A percentile compares a stretch with the other conserved stretches of the same genome.
Conservation (phyloP, 768 basidiomycete species). For the Rhodosporidiobolus odoratus region DNA sequence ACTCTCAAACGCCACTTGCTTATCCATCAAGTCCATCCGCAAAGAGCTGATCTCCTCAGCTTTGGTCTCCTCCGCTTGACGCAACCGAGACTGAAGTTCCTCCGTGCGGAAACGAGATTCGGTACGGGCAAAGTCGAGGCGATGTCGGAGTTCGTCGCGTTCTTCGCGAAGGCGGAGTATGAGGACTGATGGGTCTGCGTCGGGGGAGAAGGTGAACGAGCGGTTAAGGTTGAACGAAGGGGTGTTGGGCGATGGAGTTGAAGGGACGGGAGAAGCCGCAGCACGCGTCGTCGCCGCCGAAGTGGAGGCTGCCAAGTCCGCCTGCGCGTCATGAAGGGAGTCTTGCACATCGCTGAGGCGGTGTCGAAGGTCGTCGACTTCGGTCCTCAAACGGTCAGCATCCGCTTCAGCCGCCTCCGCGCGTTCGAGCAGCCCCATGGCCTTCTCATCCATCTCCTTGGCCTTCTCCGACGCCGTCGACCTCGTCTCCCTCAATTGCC, state of each 20-base stretch:
- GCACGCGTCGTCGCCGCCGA: neutral
- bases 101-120: conserved; percentile 24
- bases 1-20: conserved; percentile 14
- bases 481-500: conserved; percentile 11
- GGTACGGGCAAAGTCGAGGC: conserved; percentile 29
- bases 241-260: neutral
- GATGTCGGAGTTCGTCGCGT: conserved; percentile 29
- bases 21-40: conserved; percentile 17
- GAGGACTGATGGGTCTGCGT: conserved; percentile 15
- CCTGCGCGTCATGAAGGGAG: conserved; percentile 17
- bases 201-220: conserved; percentile 15
- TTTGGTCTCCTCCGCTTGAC: conserved; percentile 16
- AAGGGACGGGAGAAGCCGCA: neutral
- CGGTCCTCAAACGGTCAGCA: neutral
- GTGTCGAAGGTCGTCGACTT: conserved; percentile 16
- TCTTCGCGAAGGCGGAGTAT: conserved; percentile 33
- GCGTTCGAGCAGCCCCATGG: conserved; percentile 2
- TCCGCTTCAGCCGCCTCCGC: conserved; percentile 8
- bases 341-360: conserved; percentile 17
- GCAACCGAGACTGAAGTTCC: conserved; percentile 8
- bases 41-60: conserved; percentile 17
- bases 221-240: neutral
- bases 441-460: neutral
- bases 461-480: neutral
- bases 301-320: neutral